Conservation (phyloP, 1,284 basidiomycete species). For the Taiwanofungus camphoratus region DNA sequence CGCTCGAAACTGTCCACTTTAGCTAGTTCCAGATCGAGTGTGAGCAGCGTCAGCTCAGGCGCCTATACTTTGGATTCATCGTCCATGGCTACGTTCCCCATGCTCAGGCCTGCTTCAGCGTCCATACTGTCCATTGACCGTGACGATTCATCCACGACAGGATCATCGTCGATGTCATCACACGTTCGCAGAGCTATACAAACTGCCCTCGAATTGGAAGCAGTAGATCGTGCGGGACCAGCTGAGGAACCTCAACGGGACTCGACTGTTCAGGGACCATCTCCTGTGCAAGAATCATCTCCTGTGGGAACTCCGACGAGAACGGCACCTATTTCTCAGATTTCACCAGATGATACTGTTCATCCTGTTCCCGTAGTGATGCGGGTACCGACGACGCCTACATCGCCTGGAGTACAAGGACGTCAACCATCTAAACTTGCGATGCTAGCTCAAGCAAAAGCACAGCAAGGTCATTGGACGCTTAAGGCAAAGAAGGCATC, state of each 20-base stretch:
- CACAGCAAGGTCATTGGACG: constrained; percentile 25
- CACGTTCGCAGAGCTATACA: constrained; percentile 58
- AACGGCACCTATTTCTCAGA: not conserved
- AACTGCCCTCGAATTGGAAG: constrained; percentile 36
- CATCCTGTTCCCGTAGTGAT: not conserved
- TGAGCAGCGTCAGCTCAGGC: constrained; percentile 39
- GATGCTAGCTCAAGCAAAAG: constrained; percentile 57
- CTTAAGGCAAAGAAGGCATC: constrained; percentile 20
- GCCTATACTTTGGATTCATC: constrained; percentile 44
- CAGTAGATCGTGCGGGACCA: constrained; percentile 16
- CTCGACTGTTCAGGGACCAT: too few relatives aligned
- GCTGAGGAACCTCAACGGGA: not conserved
- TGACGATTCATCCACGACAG: constrained; percentile 14
- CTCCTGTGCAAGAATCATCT: not conserved
- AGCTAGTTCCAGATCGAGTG: constrained; percentile 45
- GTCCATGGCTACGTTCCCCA: constrained; percentile 62
- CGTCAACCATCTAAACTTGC: constrained; percentile 62
- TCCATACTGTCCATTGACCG: constrained; percentile 39
- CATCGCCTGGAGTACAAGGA: constrained; percentile 1
- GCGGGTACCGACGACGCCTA: not conserved
- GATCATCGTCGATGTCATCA: constrained; percentile 44
- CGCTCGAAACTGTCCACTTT: constrained; percentile 60
- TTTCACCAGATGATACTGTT: constrained; percentile 1
- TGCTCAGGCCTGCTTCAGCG: constrained; percentile 53
- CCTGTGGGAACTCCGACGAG: not conserved